These are phyloP conservation scores for Cordyceps cicadae DNA, from an alignment of 2,329 filamentous ascomycete species.

Conservation along the genomic window DNA sequence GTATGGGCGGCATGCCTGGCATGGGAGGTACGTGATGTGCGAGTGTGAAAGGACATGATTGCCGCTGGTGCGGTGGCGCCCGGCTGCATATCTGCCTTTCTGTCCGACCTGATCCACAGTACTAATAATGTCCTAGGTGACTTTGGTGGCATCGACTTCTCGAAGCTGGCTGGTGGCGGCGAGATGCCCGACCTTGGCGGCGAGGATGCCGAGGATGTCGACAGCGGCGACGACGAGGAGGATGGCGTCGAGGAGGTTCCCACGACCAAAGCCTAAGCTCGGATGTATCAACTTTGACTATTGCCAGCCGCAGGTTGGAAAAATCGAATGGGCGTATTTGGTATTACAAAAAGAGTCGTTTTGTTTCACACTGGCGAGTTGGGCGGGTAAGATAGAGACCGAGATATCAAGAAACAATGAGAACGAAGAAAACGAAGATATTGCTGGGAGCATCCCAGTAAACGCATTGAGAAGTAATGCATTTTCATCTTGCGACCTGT, in stretches of 20 bases:
- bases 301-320: conserved; percentile 7
- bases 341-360: conserved; percentile 9
- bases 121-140: conserved; percentile 36
- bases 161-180: conserved; percentile 62
- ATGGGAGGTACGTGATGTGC: conserved; percentile 41
- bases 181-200: conserved; percentile 32
- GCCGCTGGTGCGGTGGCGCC: background rate
- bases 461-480: conserved; percentile 1
- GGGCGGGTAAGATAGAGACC: conserved; percentile 6
- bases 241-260: conserved; percentile 45
- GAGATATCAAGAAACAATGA: background rate
- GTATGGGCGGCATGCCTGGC: conserved; percentile 55
- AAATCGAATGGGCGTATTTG: conserved; percentile 9
- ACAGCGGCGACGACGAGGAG: conserved; percentile 50
- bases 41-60: background rate
- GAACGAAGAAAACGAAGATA: conserved; percentile 2
- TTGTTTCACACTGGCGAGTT: conserved; percentile 4
- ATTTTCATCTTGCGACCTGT: background rate
- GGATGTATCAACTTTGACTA: conserved; percentile 2
- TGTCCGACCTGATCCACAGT: background rate
- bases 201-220: conserved; percentile 41
- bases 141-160: conserved; percentile 79
- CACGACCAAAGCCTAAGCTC: conserved; percentile 25
- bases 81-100: background rate
- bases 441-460: conserved; percentile 7